Conservation (phyloP, 805 yeast species). For the Zygosaccharomyces bailii region DNA sequence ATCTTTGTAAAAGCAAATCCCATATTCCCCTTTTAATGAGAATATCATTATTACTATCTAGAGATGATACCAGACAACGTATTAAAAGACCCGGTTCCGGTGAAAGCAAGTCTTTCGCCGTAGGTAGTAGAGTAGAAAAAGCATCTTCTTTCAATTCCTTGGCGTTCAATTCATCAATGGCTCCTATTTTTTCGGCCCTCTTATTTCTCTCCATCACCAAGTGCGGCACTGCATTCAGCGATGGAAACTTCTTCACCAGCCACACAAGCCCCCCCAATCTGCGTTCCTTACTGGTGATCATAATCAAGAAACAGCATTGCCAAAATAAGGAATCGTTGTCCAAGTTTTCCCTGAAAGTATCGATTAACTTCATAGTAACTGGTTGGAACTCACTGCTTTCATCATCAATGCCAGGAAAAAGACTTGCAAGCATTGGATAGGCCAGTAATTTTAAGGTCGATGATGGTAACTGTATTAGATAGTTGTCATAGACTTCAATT, state of each 20-base stretch:
- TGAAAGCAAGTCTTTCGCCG: slow-evolving; percentile 56
- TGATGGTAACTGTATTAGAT: slow-evolving; percentile 52
- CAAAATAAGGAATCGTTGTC: slow-evolving; percentile 76
- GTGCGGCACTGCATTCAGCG: slow-evolving; percentile 43
- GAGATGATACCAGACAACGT: slow-evolving; percentile 68
- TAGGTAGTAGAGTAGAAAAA: slow-evolving; percentile 38
- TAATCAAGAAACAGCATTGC: slow-evolving; percentile 72
- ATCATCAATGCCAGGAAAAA: slow-evolving; percentile 88
- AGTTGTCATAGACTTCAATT: slow-evolving; percentile 55
- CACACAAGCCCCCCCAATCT: slow-evolving; percentile 81
- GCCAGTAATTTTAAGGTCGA: slow-evolving; percentile 50
- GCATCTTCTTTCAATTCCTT: slow-evolving; percentile 36
- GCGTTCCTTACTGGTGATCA: slow-evolving; percentile 75
- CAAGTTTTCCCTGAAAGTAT: slow-evolving; percentile 52
- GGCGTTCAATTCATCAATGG: slow-evolving; percentile 19
- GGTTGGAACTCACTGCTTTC: slow-evolving; percentile 81
- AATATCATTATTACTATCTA: slow-evolving; percentile 59
- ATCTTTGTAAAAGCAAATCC: slow-evolving; percentile 66
- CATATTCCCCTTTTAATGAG: slow-evolving; percentile 85
- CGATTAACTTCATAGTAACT: slow-evolving; percentile 57
- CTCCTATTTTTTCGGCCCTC: not conserved
- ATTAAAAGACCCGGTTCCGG: slow-evolving; percentile 80
- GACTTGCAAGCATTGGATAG: slow-evolving; percentile 67
- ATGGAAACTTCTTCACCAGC: slow-evolving; percentile 60
- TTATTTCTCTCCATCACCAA: slow-evolving; percentile 19